Evolutionary conservation across 139 green algal species (phyloP).

Genomic region (Auxenochlorella protothecoides): DNA sequence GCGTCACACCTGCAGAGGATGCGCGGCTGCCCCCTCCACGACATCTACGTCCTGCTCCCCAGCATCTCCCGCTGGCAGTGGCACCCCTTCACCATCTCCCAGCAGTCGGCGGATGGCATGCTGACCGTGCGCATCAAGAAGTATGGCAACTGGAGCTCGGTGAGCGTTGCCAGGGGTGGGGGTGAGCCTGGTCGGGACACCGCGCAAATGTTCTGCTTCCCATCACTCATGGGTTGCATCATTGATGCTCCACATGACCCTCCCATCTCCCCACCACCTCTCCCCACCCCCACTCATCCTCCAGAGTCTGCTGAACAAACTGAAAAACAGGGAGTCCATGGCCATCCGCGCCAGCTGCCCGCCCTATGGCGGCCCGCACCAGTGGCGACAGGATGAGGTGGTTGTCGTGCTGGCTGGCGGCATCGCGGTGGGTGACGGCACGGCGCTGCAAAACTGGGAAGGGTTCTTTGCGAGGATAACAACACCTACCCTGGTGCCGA

Average conservation of each 20-base stretch:
- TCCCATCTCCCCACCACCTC: too few species aligned
- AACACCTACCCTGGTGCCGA: too few species aligned
- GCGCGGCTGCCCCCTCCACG: conserved; percentile 6
- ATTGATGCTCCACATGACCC: conserved; percentile 22
- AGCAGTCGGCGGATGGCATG: background rate
- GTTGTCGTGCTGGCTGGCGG: conserved; percentile 23
- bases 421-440: conserved; percentile 13
- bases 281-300: background rate
- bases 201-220: too few species aligned
- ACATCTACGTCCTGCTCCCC: conserved; percentile 24
- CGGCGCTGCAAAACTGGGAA: too few species aligned
- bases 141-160: too few species aligned
- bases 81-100: conserved; percentile 26
- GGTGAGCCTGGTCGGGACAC: too few species aligned
- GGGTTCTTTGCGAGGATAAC: too few species aligned
- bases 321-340: conserved; percentile 7
- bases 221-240: background rate
- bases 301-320: conserved; percentile 6
- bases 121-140: too few species aligned
- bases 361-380: background rate
- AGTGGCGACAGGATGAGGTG: conserved; percentile 4
- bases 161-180: too few species aligned
- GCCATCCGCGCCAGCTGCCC: conserved; percentile 11
- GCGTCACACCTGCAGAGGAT: conserved; percentile 5
- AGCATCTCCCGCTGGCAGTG: conserved; percentile 26